Conservation (phyloP, 78 protist genomes). For the Tieghemostelium lacteum region DNA sequence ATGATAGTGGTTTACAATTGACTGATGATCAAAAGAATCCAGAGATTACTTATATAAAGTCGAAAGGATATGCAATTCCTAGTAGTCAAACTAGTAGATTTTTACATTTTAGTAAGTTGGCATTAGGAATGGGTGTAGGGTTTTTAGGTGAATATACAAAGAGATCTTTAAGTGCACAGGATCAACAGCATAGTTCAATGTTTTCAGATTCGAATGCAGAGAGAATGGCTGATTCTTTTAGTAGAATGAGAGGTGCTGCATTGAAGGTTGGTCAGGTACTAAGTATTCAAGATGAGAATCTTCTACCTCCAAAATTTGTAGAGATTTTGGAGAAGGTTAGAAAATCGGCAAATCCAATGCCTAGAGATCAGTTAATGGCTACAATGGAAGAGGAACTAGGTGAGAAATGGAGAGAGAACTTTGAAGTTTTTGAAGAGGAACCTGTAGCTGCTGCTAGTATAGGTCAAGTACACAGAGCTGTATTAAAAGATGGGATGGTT, state of each 20-base stretch:
- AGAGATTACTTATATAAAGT: constrained; percentile 26
- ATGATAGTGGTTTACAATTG: background rate
- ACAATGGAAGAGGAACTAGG: constrained; percentile 86
- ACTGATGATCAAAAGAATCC: constrained; percentile 39
- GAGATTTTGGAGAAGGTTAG: constrained; percentile 88
- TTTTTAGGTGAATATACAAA: constrained; percentile 41
- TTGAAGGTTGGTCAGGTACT: constrained; percentile 93
- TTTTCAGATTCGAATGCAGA: constrained; percentile 64
- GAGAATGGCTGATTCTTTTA: constrained; percentile 84
- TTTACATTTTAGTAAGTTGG: constrained; percentile 65
- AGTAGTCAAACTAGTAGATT: constrained; percentile 36
- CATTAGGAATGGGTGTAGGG: constrained; percentile 66
- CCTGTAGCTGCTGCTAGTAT: constrained; percentile 95
- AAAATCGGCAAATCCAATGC: constrained; percentile 90
- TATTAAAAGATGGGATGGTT: constrained; percentile 65
- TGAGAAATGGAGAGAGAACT: constrained; percentile 75
- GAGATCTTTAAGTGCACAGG: background rate
- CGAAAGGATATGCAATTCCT: constrained; percentile 19
- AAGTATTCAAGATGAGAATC: constrained; percentile 88
- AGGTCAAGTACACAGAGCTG: constrained; percentile 93
- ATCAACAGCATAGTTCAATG: constrained; percentile 12
- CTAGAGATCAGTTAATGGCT: constrained; percentile 61
- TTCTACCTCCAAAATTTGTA: constrained; percentile 65
- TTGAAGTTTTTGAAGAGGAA: constrained; percentile 71
- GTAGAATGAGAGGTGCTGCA: constrained; percentile 95